Percentiles rank a stretch among this genome's conserved stretches.
Conservation (phyloP, 2,329 filamentous ascomycete species). For the Domatiomyces globalis region DNA sequence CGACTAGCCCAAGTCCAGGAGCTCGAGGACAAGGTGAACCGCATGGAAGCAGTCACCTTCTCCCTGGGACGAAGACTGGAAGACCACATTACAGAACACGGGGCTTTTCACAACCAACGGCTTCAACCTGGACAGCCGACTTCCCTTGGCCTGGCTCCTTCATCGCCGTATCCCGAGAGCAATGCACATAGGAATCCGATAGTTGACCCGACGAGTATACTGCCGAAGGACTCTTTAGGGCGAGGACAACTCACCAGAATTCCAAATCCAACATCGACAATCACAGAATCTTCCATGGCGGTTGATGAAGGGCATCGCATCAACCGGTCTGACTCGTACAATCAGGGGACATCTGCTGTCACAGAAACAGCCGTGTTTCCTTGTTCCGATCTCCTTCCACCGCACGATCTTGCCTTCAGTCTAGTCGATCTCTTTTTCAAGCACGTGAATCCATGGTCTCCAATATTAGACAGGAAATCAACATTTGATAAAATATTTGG, state of each 20-base stretch:
- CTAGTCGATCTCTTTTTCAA: conserved; percentile 66
- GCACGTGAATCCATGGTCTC: conserved; percentile 72
- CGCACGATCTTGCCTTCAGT: conserved; percentile 59
- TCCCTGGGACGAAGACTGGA: conserved; percentile 16
- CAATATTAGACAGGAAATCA: conserved; percentile 72
- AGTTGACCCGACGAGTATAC: too few species aligned
- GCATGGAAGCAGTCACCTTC: conserved; percentile 31
- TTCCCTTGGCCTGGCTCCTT: conserved; percentile 5
- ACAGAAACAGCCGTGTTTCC: background rate
- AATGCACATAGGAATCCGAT: conserved; percentile 1
- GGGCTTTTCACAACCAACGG: background rate
- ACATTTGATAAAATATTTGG: conserved; percentile 75
- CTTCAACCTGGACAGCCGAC: conserved; percentile 4
- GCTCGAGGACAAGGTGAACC: conserved; percentile 42
- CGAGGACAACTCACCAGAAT: too few species aligned
- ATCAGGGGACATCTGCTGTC: background rate
- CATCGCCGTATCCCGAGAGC: background rate
- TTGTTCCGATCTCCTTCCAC: conserved; percentile 38
- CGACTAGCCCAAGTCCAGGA: conserved; percentile 49
- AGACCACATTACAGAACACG: conserved; percentile 16
- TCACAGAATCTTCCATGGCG: conserved; percentile 1
- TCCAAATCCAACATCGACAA: background rate
- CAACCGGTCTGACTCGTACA: conserved; percentile 1
- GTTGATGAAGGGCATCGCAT: conserved; percentile 1
- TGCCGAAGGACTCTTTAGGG: too few species aligned